Base-by-base conservation (phyloP, 805 yeast genomes). In the Jamesozyma gamospora region DNA sequence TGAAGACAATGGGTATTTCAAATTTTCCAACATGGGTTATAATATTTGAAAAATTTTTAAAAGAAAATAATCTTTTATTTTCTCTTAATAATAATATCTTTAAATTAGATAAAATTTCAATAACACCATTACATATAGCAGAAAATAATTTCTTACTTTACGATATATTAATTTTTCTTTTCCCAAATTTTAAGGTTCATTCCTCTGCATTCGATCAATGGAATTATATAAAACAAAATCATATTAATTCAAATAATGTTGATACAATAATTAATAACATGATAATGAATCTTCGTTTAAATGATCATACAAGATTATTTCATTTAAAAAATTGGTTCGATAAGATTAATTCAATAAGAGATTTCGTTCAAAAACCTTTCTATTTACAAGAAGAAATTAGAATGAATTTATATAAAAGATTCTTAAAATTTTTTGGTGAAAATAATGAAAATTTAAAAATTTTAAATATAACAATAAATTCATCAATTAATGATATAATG, bases 261-360 rank as follows among this genome's bases (percentile, higher is more conserved):
- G 28, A n/a, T 7, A 9, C 7, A 5, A 28, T 37, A 4, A 18
- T 17, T 11, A 10, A 27, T 3, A 19, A 18, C 10, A 27, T 37
- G 9, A 18, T 37, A 11, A 27, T n/a, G 6, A 19, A 32, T 12
- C 14, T 32, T n/a, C 19, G 6, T 18, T 17, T 37, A 6, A 32
- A 32, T 21, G 3, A 24, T 10, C 8, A 4, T n/a, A 37, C 40
- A 19, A 32, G 29, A 37, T 18, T 12, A 18, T 19, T n/a, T 28
- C 40, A 37, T 28, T 32, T 37, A 4, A 28, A n/a, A 21, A 17
- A 26, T 19, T 37, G 40, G 40, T 27, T 37, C 19, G 33, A 37
- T 6, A 37, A 37, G 18, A 8, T 37, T 4, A 17, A 28, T 13
- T 24, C 29, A 15, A 19, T 32, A 6, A 19, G 27, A 24, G 11